Base-by-base conservation (phyloP, 306 rosid species). In the Dryas alaskensis region DNA sequence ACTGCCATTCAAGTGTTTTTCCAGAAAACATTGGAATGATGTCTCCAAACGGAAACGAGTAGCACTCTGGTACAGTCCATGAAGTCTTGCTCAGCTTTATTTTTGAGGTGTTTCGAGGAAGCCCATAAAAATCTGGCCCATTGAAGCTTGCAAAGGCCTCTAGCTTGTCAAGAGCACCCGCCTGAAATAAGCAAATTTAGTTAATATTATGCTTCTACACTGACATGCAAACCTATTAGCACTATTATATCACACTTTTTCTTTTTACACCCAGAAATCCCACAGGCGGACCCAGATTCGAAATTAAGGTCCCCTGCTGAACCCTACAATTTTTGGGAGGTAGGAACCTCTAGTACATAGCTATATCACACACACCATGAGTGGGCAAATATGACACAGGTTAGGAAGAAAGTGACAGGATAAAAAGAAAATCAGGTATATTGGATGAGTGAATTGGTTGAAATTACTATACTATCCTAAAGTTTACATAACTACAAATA, bases 111-210 rank as follows among this genome's bases (percentile, higher is more conserved):
- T 89, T 93, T 80, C 97, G 78, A 19, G 98, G 96, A 65, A 93
- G 89, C 42, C 97, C 92, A 77, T 93, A 93, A 81, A 93, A 93
- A 81, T 93, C 98, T n/a, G 98, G 93, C 67, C 97, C 98, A 80
- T 91, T 93, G 48, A 93, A 93, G 84, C 98, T 91, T 73, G 96
- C 82, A 81, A 93, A 93, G 43, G 97, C 94, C 80, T 93, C 98
- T 76, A 93, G 83, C 84, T 89, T 91, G 81, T 86, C 92, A 2
- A 93, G 89, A 46, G 92, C 97, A 72, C 92, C 96, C 42, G 90
- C 96, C 98, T 93, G 60, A 63, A 78, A 67, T 16, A 64, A 67
- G 58, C 11, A 73, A 45, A 53, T 45, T 13, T 37, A 2, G 58
- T 31, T 8, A 4, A 48, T 7, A 42, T 8, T 42, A 63, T 16